Evolutionary conservation across 2,329 filamentous ascomycete species (phyloP).

Genomic region (Sporothrix euskadiensis): DNA sequence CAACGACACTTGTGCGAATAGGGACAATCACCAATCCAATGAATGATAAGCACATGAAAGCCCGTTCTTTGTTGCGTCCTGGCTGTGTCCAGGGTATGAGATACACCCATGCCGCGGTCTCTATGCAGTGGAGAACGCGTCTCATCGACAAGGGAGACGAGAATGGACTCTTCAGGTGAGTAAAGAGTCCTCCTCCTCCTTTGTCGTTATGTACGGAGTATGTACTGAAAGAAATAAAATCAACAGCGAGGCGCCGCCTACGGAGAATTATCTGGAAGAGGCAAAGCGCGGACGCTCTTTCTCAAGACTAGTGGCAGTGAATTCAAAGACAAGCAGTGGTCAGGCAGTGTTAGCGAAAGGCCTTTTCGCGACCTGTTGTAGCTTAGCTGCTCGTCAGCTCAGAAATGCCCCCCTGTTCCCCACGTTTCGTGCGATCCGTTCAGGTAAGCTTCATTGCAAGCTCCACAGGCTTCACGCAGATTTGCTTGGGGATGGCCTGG

Average conservation of each 20-base stretch:
- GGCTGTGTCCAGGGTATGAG: background rate
- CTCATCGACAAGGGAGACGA: background rate
- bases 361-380: background rate
- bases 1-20: background rate
- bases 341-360: background rate
- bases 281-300: too few species aligned
- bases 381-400: background rate
- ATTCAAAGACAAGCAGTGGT: background rate
- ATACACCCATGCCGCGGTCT: background rate
- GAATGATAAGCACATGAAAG: background rate
- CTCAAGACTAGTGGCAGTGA: background rate
- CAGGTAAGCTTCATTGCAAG: background rate
- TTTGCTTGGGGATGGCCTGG: background rate
- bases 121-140: background rate
- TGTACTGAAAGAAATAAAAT: background rate
- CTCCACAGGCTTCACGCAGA: background rate
- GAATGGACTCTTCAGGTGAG: too few species aligned
- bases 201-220: too few species aligned
- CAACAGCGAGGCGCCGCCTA: too few species aligned
- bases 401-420: background rate
- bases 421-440: slow-evolving; percentile 1
- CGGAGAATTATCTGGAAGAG: too few species aligned
- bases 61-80: background rate
- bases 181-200: too few species aligned
- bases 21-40: background rate